These are phyloP conservation scores for Perkinsus marinus DNA, from an alignment of 169 alveolate genomes.

Conservation along the genomic window DNA sequence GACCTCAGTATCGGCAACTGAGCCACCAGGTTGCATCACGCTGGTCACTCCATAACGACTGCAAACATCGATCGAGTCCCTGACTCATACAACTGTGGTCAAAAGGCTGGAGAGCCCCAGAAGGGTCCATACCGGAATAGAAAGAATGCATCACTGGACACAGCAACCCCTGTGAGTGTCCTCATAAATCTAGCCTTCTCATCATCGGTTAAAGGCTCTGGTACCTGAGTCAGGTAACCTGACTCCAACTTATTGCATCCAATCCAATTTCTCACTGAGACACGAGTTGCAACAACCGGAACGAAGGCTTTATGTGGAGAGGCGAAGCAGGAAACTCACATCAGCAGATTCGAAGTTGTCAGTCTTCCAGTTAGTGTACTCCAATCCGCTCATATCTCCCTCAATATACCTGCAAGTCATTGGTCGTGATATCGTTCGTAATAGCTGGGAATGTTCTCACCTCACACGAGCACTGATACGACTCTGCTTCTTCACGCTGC, in stretches of 20 bases:
- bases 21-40: conserved; percentile 14
- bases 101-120: too few species aligned
- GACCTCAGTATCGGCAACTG: conserved; percentile 2
- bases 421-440: too few species aligned
- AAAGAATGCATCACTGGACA: conserved; percentile 37
- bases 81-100: not conserved
- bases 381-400: conserved; percentile 16
- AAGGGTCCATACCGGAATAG: conserved; percentile 26
- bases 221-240: too few species aligned
- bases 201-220: conserved; percentile 16
- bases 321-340: too few species aligned
- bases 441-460: too few species aligned
- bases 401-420: too few species aligned
- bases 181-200: conserved; percentile 11
- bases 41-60: conserved; percentile 6
- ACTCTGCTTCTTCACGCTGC: conserved; percentile 32
- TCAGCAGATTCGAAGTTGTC: not conserved
- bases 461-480: conserved; percentile 29
- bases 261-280: too few species aligned
- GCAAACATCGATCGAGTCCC: conserved; percentile 31
- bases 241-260: too few species aligned
- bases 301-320: too few species aligned
- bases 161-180: conserved; percentile 28
- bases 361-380: not conserved
- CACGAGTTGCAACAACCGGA: too few species aligned